Percentiles rank a stretch among this genome's conserved stretches.
Conservation (phyloP, 495 filamentous ascomycete genomes). For the Zalerion maritima region DNA sequence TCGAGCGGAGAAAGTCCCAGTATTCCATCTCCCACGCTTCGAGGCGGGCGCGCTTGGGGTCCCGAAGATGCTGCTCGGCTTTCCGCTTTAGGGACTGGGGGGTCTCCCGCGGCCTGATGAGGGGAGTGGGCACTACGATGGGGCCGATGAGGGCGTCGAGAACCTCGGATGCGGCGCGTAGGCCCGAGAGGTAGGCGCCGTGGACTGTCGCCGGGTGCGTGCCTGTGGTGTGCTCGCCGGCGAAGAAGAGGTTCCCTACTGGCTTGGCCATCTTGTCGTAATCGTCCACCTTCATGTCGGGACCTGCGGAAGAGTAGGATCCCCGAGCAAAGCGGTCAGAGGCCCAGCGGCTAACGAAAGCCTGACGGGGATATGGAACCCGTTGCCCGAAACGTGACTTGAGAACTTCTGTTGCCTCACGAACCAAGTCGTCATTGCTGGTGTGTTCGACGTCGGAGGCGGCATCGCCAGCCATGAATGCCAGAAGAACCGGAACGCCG, state of each 20-base stretch:
- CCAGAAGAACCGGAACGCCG: slow-evolving; percentile 73
- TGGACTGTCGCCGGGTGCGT: slow-evolving; percentile 95
- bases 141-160: slow-evolving; percentile 66
- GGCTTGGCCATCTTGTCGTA: slow-evolving; percentile 85
- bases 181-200: slow-evolving; percentile 85
- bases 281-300: slow-evolving; percentile 66
- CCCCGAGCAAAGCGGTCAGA: slow-evolving; percentile 78
- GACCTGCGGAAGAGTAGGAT: slow-evolving; percentile 85
- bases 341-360: slow-evolving; percentile 88
- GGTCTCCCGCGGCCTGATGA: slow-evolving; percentile 52
- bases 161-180: slow-evolving; percentile 76
- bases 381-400: slow-evolving; percentile 39
- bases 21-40: slow-evolving; percentile 63
- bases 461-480: slow-evolving; percentile 94
- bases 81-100: slow-evolving; percentile 37
- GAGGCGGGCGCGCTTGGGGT: slow-evolving; percentile 38
- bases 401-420: slow-evolving; percentile 66
- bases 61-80: slow-evolving; percentile 23
- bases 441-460: slow-evolving; percentile 71
- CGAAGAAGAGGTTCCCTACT: slow-evolving; percentile 84
- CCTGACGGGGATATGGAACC: slow-evolving; percentile 62
- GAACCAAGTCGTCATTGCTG: slow-evolving; percentile 55
- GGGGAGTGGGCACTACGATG: slow-evolving; percentile 57
- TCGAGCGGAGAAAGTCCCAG: slow-evolving; percentile 47
- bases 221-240: slow-evolving; percentile 88